phyloP scores from a whole-genome alignment of 2,329 filamentous ascomycete species.

The Diaporthe nobilis region DNA sequence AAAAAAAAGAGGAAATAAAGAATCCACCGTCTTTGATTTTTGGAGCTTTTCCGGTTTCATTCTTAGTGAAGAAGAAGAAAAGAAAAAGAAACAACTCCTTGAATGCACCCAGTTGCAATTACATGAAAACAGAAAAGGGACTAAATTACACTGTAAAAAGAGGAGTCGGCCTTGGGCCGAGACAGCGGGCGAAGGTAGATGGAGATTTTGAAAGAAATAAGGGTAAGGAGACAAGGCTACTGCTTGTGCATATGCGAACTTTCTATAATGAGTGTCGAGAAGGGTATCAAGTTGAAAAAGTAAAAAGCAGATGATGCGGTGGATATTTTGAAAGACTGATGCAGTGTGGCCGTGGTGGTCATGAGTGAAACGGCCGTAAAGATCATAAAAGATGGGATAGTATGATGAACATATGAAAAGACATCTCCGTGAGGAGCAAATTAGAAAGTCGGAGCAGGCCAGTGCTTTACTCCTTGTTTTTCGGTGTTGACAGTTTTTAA shows the following conservation, averaged over 20 bases:
- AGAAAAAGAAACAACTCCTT: neutral
- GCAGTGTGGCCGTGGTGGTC: neutral
- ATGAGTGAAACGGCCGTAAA: slow-evolving; percentile 36
- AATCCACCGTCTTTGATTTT: slow-evolving; percentile 1
- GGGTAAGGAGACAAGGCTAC: slow-evolving; percentile 5
- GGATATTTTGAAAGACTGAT: neutral
- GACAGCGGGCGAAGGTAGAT: neutral
- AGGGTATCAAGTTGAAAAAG: slow-evolving; percentile 45
- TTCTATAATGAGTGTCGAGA: slow-evolving; percentile 44
- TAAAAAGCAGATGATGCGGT: slow-evolving; percentile 26
- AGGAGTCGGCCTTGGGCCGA: neutral
- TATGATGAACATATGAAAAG: slow-evolving; percentile 2
- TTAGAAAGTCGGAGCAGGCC: neutral
- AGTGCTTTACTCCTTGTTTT: neutral
- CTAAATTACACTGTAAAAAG: slow-evolving; percentile 16
- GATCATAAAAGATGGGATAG: slow-evolving; percentile 23
- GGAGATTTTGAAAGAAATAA: neutral
- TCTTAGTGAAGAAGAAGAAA: neutral
- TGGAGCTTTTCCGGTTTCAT: slow-evolving; percentile 26
- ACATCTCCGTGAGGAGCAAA: neutral
- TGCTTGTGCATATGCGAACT: slow-evolving; percentile 31
- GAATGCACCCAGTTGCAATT: slow-evolving; percentile 15
- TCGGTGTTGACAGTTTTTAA: slow-evolving; percentile 28
- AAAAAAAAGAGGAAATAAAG: neutral
- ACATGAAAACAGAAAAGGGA: neutral